Base-by-base conservation (phyloP, 2,329 filamentous ascomycete species). In the Penicillium sp. region DNA sequence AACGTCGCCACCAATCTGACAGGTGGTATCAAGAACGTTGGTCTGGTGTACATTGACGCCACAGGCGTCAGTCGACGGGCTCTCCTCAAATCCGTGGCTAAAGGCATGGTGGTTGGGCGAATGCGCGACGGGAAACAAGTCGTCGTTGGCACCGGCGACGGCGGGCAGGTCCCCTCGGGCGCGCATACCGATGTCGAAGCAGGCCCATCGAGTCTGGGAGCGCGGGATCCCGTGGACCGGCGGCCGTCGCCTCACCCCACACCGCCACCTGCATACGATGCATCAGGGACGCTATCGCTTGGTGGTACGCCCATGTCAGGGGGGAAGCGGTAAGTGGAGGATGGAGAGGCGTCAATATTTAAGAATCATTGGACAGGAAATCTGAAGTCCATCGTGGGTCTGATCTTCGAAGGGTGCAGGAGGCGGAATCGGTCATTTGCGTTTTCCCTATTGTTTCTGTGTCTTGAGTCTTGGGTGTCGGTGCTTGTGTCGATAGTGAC, bases 21-120 rank as follows among this genome's bases (percentile, higher is more conserved):
- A 1, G 84, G 87, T 4, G 91, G 90, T 16, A 83, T 96, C 57
- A 95, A 93, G 75, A 98, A 97, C 52, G 93, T 97, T 6, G 93
- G 90, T 4, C 75, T 98, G 18, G 93, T 98, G 20, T 98, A 98
- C 62, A 95, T 98, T 45, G 93, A 98, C 56, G 91, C 94, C 1
- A 85, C 90, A 0, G 93, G 93, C 23, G 93, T 98, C 1, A 94
- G 87, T 39, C 78, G 93, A 28, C 81, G 83, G 46, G 93, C 93
- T 0, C 81, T 98, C 29, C 79, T 98, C 61, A 98, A 96, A 74
- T 87, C 85, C 28, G 93, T 97, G 1, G 93, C 90, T 14, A 96
- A 94, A 72, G 89, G 93, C 27, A 97, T 98, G 93, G 68, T 74
- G 2, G 68, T 74, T 23, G 72, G 72, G 15, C 67, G 64, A 25